phyloP scores from a whole-genome alignment of 257 asterid genomes.

The Fraxinus pennsylvanica region DNA sequence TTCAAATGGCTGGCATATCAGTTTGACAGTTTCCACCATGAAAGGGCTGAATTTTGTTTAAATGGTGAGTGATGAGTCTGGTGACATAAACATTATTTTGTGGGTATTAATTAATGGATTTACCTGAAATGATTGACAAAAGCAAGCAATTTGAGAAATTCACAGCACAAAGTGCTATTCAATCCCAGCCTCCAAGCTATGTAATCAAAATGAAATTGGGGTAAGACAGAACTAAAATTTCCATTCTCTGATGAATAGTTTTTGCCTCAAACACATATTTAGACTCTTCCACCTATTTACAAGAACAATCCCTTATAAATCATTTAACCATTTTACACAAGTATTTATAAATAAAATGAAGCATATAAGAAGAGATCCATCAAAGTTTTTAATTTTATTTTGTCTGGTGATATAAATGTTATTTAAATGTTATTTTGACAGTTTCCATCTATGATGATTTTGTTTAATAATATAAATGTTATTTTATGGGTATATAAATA shows the following conservation, averaged over 20 bases:
- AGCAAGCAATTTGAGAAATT: slow-evolving; percentile 44
- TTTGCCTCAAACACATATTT: slow-evolving; percentile 58
- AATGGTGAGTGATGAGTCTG: no score
- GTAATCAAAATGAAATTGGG: slow-evolving; percentile 56
- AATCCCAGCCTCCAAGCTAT: slow-evolving; percentile 47
- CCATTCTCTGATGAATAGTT: slow-evolving; percentile 59
- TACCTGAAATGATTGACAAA: slow-evolving; percentile 52
- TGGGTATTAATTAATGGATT: no score
- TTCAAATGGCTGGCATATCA: no score
- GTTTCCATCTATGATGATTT: no score
- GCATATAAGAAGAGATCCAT: slow-evolving; percentile 4
- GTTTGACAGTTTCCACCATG: no score
- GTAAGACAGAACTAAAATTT: slow-evolving; percentile 62
- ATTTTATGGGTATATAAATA: no score
- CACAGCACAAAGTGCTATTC: slow-evolving; percentile 33
- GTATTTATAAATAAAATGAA: no score
- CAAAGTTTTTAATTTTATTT: slow-evolving; percentile 5
- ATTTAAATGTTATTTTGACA: no score
- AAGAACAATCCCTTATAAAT: slow-evolving; percentile 18
- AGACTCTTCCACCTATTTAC: slow-evolving; percentile 49
- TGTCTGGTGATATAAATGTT: no score
- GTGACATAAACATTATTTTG: no score
- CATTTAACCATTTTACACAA: neutral
- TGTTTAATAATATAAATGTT: no score
- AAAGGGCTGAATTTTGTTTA: no score